Evolutionary conservation across 192 early-diverging fungal genomes (phyloP).

Genomic region (Backusella liffmaniae): DNA sequence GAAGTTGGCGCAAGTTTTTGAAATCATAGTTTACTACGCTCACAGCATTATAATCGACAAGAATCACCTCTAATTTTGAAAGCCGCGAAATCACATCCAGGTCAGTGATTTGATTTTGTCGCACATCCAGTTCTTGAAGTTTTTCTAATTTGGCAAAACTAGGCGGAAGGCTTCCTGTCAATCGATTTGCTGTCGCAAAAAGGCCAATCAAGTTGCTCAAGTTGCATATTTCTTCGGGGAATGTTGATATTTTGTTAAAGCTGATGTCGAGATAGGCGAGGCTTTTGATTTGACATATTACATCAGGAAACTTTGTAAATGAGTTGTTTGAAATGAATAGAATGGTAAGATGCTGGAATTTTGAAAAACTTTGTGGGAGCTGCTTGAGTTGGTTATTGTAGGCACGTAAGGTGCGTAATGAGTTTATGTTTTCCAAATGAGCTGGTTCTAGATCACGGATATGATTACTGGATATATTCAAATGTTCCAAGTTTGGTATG

Average conservation of each 20-base stretch:
- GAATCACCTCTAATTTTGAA: conserved; percentile 56
- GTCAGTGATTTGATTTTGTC: conserved; percentile 77
- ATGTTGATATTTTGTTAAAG: conserved; percentile 73
- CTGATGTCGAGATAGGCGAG: conserved; percentile 76
- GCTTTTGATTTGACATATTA: conserved; percentile 58
- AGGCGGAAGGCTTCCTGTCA: conserved; percentile 67
- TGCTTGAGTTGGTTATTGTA: conserved; percentile 72
- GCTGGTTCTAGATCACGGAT: conserved; percentile 62
- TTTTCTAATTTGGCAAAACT: conserved; percentile 54
- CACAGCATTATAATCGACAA: conserved; percentile 72
- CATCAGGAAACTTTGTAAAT: conserved; percentile 63
- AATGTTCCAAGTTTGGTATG: conserved; percentile 59
- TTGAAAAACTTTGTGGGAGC: conserved; percentile 63
- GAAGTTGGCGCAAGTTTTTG: conserved; percentile 50
- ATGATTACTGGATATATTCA: conserved; percentile 80
- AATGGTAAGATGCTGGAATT: conserved; percentile 54
- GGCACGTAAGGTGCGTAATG: conserved; percentile 62
- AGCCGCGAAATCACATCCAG: conserved; percentile 53
- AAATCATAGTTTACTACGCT: conserved; percentile 60
- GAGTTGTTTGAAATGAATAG: conserved; percentile 84
- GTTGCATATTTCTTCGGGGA: conserved; percentile 75
- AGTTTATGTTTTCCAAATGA: conserved; percentile 55
- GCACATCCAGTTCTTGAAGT: conserved; percentile 75
- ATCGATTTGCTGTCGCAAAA: conserved; percentile 71
- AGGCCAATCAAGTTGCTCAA: conserved; percentile 59